Base-by-base conservation (phyloP, 2,329 filamentous ascomycete species). In the Aspergillus vadensis region DNA sequence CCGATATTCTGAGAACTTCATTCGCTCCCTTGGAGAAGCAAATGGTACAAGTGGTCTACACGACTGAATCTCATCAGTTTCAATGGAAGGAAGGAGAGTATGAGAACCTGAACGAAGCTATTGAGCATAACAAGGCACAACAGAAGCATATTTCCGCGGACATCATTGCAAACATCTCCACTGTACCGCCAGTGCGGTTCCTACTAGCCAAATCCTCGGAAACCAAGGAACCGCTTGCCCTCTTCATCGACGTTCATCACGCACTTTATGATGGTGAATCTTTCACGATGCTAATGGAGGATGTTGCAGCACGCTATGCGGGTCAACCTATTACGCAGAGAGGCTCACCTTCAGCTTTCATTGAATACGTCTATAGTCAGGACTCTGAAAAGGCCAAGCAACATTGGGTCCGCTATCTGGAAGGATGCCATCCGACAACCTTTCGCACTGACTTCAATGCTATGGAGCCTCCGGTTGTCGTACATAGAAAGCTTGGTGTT, bases 1-100 rank as follows among this genome's bases (percentile, higher is more conserved):
- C 75, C 56, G 73, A 77, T 14, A 78, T 79, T 23, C 61, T 79
- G 32, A 72, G 77, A 36, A 78, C 76, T 4, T 68, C 73, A 0
- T 79, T 80, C 30, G 67, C 72, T 43, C 65, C 76, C n/a, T 65
- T 75, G 17, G 71, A 73, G n/a, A 69, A 68, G 5, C 61, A 69
- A 5, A 72, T 74, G 43, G 72, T 73, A 2, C 74, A 77, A 52
- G 67, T 78, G 5, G 67, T 80, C 0, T 54, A 79, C n/a, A 47
- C 60, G 2, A 36, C 60, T 2, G 61, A 67, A 5, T 55, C 59
- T 1, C 47, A 56, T 27, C 7, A 52, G 8, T 52, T 70, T 14
- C 56, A 43, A 5, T 74, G 69, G 69, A 64, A 64, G 4, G 66
- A 69, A 21, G 58, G 58, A n/a, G 61, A 63, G 21, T 64, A 61